Conservation (phyloP, 23 red algal genomes). For the Gracilaria gracilis region DNA sequence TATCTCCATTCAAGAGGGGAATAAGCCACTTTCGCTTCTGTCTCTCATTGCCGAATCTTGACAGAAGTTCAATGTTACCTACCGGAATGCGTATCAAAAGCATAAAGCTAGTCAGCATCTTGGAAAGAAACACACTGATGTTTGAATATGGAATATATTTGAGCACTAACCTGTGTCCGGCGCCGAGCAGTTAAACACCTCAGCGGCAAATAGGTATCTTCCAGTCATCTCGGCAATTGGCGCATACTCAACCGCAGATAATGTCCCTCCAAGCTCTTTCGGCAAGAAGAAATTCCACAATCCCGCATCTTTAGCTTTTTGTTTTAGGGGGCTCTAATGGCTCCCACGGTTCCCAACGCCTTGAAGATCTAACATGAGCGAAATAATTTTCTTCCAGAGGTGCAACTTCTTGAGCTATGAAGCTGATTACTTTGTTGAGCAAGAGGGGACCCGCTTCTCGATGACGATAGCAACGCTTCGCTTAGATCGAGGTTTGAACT, state of each 20-base stretch:
- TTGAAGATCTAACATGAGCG: conserved; percentile 33
- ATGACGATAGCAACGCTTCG: not conserved
- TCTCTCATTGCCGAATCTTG: conserved; percentile 69
- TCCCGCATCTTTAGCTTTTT: conserved; percentile 54
- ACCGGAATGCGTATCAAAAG: too few relatives aligned
- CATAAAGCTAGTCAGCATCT: not conserved
- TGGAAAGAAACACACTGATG: not conserved
- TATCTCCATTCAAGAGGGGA: conserved; percentile 81
- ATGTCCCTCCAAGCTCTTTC: conserved; percentile 73
- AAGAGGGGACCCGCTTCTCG: not conserved
- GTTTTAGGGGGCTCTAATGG: conserved; percentile 70
- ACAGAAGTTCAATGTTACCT: conserved; percentile 95
- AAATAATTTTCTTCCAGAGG: conserved; percentile 65
- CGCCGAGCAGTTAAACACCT: conserved; percentile 93
- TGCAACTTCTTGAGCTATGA: conserved; percentile 67
- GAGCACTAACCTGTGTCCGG: conserved; percentile 81
- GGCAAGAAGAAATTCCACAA: conserved; percentile 95
- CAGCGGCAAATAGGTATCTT: conserved; percentile 54
- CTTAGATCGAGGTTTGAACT: not conserved
- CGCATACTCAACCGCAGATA: conserved; percentile 76
- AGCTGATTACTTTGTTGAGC: conserved; percentile 30
- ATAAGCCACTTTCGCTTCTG: conserved; percentile 78
- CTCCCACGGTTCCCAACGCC: conserved; percentile 56
- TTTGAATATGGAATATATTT: not conserved
- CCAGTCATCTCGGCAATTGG: conserved; percentile 78